These are phyloP conservation scores for Rutidosis leptorrhynchoides DNA, from an alignment of 129 eudicot species.

Conservation along the genomic window DNA sequence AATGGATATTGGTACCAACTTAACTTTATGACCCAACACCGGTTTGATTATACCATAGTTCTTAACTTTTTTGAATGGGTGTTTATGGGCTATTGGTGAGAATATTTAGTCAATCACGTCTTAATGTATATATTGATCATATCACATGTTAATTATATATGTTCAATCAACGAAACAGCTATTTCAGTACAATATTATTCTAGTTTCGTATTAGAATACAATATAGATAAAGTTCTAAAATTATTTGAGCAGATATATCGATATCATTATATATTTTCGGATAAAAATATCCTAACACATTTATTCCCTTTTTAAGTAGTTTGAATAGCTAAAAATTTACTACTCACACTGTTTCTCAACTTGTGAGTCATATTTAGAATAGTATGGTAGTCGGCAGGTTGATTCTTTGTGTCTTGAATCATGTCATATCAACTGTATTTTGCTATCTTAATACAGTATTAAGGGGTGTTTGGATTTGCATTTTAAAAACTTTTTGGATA, in stretches of 20 bases:
- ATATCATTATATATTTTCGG: too few species aligned
- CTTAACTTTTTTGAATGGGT: neutral
- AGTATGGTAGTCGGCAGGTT: slow-evolving; percentile 8
- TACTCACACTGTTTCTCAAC: neutral
- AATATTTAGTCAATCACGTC: neutral
- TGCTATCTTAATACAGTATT: neutral
- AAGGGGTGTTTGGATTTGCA: neutral
- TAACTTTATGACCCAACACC: neutral
- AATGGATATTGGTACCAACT: neutral
- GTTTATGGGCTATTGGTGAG: neutral
- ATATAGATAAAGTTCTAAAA: too few species aligned
- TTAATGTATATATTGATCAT: neutral
- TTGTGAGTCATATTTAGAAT: neutral
- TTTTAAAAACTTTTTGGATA: neutral
- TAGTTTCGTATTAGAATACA: too few species aligned
- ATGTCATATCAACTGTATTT: slow-evolving; percentile 19
- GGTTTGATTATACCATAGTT: neutral
- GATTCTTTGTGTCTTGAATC: slow-evolving; percentile 11
- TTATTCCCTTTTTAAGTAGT: too few species aligned
- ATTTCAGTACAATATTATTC: too few species aligned
- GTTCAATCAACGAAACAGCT: neutral
- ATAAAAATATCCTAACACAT: too few species aligned
- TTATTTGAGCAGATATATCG: too few species aligned
- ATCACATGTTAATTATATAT: neutral
- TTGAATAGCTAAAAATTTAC: neutral